Conservation (phyloP, 768 basidiomycete species). For the Clavulina sp. region DNA sequence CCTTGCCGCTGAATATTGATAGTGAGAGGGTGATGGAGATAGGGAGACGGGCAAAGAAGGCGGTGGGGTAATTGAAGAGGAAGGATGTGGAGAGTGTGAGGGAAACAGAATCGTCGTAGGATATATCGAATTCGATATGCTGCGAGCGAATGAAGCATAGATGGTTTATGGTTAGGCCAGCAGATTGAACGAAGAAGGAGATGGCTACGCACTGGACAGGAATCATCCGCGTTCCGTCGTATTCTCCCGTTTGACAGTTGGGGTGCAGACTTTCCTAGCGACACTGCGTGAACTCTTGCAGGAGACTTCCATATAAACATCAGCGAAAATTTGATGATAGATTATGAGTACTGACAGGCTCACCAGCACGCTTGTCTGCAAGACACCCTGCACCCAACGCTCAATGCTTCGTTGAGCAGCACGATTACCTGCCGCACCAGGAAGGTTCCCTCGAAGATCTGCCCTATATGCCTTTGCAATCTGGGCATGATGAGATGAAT, state of each 20-base stretch:
- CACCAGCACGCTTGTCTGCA: constrained; percentile 54
- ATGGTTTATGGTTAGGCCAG: neutral
- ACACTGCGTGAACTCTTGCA: constrained; percentile 69
- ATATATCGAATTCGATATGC: constrained; percentile 70
- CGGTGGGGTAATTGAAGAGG: constrained; percentile 70
- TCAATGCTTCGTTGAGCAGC: constrained; percentile 65
- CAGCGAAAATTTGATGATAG: constrained; percentile 3
- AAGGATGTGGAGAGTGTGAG: constrained; percentile 70
- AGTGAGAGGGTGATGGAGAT: constrained; percentile 66
- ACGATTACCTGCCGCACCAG: constrained; percentile 66
- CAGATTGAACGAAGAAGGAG: neutral
- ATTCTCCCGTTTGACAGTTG: constrained; percentile 37
- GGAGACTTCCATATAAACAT: constrained; percentile 38
- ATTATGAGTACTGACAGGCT: constrained; percentile 13
- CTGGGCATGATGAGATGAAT: constrained; percentile 22
- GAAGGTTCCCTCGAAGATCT: constrained; percentile 51
- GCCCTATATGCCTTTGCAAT: constrained; percentile 56
- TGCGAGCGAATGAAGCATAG: constrained; percentile 23
- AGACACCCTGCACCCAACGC: constrained; percentile 58
- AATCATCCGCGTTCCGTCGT: neutral
- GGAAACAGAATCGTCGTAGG: constrained; percentile 69
- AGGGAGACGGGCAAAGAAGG: constrained; percentile 66
- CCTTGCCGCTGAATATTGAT: constrained; percentile 33
- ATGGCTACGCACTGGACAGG: constrained; percentile 21
- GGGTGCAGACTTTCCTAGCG: constrained; percentile 70